A percentile compares a stretch with the other conserved stretches of the same genome.
Conservation (phyloP, 768 basidiomycete species). For the Russula foetens region DNA sequence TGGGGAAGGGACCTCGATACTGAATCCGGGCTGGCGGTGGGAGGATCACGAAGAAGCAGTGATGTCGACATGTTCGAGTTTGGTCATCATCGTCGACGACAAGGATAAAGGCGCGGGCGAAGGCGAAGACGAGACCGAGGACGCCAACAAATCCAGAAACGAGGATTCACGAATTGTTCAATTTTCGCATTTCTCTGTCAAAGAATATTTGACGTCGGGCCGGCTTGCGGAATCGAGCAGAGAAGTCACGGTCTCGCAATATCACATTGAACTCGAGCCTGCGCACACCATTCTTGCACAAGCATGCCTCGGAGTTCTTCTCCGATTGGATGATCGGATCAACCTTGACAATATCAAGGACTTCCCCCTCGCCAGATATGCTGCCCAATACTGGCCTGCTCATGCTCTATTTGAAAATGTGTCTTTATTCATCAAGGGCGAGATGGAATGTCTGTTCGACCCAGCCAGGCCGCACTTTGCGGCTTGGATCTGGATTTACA, state of each 20-base stretch:
- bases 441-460: neutral
- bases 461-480: neutral
- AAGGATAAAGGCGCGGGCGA: too few relatives aligned
- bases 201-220: neutral
- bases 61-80: neutral
- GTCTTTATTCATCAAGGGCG: neutral
- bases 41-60: neutral
- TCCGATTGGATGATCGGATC: neutral
- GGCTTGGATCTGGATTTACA: neutral
- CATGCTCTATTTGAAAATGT: neutral
- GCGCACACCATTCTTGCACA: neutral
- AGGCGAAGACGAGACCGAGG: too few relatives aligned
- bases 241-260: neutral
- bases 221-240: neutral
- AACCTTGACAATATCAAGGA: neutral
- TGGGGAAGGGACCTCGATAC: neutral
- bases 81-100: neutral
- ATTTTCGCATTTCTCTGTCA: constrained; percentile 1
- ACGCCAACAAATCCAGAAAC: too few relatives aligned
- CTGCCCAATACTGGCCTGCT: neutral
- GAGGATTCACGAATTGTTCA: neutral
- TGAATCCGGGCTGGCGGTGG: neutral
- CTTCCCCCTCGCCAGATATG: neutral
- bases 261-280: neutral
- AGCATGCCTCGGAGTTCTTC: neutral